Evolutionary conservation across 2,329 filamentous ascomycete species (phyloP).

Genomic region (Aspergillus pseudonomiae): DNA sequence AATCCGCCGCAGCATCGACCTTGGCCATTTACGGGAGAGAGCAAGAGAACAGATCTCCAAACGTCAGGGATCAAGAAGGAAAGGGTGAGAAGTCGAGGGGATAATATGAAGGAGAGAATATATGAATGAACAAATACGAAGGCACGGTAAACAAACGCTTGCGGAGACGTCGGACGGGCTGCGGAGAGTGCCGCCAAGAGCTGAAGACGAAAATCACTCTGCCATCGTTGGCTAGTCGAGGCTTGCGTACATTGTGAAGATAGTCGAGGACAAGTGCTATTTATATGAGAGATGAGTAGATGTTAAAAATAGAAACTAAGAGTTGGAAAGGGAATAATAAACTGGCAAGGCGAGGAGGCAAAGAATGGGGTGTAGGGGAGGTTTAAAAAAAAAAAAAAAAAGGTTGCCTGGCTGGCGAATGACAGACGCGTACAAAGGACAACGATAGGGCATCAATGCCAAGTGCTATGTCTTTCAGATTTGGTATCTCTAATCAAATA

Average conservation of each 20-base stretch:
- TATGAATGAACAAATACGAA: neutral
- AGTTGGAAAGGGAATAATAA: neutral
- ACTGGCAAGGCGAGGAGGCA: neutral
- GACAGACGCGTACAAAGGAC: slow-evolving; percentile 9
- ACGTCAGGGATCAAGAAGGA: neutral
- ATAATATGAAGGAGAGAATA: neutral
- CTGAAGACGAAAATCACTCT: slow-evolving; percentile 3
- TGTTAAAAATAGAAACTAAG: neutral
- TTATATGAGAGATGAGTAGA: neutral
- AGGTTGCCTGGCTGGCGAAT: slow-evolving; percentile 22
- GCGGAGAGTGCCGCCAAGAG: slow-evolving; percentile 14
- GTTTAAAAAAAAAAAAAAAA: slow-evolving; percentile 10
- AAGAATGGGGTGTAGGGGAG: slow-evolving; percentile 17
- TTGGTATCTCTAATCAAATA: slow-evolving; percentile 23
- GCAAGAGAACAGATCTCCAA: neutral
- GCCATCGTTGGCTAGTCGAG: neutral
- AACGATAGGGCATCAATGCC: slow-evolving; percentile 3
- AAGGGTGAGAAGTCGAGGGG: neutral
- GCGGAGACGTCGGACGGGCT: slow-evolving; percentile 6
- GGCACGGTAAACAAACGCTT: slow-evolving; percentile 6
- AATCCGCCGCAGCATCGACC: slow-evolving; percentile 29
- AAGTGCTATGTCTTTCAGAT: slow-evolving; percentile 16
- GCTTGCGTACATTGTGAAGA: neutral
- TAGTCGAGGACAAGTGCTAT: neutral
- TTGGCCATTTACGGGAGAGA: slow-evolving; percentile 23